Evolutionary conservation across 768 basidiomycete genomes (phyloP), one percentile per base, ranked within the genome.

Genomic region (Mycena venus): DNA sequence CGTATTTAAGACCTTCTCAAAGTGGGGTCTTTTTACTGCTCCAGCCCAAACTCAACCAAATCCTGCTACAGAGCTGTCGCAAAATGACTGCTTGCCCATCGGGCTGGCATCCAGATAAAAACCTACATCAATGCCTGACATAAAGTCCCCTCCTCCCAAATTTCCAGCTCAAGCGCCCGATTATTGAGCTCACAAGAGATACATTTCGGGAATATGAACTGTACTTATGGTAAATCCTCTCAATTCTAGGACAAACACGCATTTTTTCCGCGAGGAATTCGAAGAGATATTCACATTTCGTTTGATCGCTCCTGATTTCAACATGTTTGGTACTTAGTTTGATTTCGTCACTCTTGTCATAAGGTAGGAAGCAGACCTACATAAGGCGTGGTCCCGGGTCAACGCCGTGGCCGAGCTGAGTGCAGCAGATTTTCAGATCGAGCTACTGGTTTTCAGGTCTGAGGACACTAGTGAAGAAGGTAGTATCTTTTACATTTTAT

Each of bases 121-220:
- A 61, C 60, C 38, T 42, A 42, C 38, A 38, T 61, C 60, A 61
- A 61, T 61, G 27, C 60, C 60, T 42, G 60, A 25, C 60, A 61
- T 61, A 42, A 61, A 42, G 42, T 21, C 40, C 31, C 31, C 34
- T 59, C 60, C 23, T 61, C 60, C 60, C 60, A 40, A 61, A 42
- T 61, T 17, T 42, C 60, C 36, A n/a, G n/a, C n/a, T n/a, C n/a
- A n/a, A n/a, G n/a, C n/a, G n/a, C n/a, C n/a, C n/a, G n/a, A n/a
- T n/a, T n/a, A n/a, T n/a, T n/a, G n/a, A n/a, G n/a, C n/a, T n/a
- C 38, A 61, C 60, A 61, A 38, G 60, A 63, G 62, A 63, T 47
- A 49, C 44, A 31, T 63, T 47, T 63, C 44, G 62, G 62, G 62
- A 63, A 63, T 63, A 49, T 47, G 40, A 61, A 25, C 29, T 42